These are phyloP conservation scores for Aspergillus oerlinghausenensis DNA, from an alignment of 2,329 filamentous ascomycete species.

Conservation along the genomic window DNA sequence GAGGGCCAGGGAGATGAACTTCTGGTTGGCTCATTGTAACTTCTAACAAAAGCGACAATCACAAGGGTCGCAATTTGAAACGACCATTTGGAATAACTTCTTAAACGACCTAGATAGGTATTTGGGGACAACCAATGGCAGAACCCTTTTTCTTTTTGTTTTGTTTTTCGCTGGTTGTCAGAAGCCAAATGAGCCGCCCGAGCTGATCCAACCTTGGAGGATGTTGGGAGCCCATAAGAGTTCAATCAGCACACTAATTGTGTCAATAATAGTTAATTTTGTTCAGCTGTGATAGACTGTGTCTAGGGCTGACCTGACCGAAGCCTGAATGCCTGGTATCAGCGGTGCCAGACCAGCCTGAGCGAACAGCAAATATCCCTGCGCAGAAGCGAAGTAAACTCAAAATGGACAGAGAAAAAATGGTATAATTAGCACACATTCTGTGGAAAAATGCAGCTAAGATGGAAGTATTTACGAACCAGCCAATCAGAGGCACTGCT, in stretches of 20 bases:
- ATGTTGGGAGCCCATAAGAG: background rate
- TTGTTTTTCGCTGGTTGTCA: background rate
- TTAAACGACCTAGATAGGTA: background rate
- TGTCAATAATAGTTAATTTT: background rate
- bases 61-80: too few relatives aligned
- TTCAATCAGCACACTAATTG: background rate
- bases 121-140: background rate
- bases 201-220: background rate
- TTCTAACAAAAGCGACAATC: background rate
- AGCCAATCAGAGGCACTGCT: background rate
- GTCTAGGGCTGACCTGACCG: background rate
- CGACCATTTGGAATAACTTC: background rate
- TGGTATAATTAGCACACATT: background rate
- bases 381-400: background rate
- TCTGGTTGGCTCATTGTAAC: too few relatives aligned
- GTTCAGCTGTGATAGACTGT: background rate
- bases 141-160: background rate
- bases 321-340: background rate
- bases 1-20: background rate
- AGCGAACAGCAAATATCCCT: background rate
- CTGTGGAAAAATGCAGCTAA: background rate
- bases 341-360: background rate
- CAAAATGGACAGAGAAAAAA: background rate
- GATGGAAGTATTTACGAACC: background rate
- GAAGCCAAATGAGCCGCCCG: background rate